A percentile compares a stretch with the other conserved stretches of the same genome.
These are phyloP conservation scores for Phytopythium mirpurense DNA, from an alignment of 352 stramenopile species.

Conservation along the genomic window DNA sequence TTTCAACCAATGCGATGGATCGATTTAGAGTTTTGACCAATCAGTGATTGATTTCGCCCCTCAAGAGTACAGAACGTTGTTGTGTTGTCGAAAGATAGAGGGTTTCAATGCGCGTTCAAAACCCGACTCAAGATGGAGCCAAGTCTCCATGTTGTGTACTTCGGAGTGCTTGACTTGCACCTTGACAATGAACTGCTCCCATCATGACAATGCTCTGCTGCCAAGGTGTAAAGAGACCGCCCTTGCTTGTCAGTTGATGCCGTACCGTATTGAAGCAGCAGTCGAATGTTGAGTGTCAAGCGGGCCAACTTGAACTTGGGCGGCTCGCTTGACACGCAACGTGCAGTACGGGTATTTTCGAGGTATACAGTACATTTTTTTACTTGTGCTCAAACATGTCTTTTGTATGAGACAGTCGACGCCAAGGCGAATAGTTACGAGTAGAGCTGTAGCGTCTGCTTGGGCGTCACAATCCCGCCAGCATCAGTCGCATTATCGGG, in stretches of 20 bases:
- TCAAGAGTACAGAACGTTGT: neutral
- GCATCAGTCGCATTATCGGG: too few species aligned
- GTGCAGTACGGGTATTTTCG: neutral
- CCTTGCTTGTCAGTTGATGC: too few species aligned
- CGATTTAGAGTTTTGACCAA: neutral
- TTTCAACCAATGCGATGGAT: neutral
- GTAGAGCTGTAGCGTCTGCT: neutral
- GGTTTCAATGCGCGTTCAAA: too few species aligned
- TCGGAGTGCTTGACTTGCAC: too few species aligned
- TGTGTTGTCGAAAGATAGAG: neutral
- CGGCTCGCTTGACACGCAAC: neutral
- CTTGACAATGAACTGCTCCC: too few species aligned
- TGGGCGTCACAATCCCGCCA: too few species aligned
- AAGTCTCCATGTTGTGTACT: too few species aligned
- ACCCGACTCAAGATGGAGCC: too few species aligned
- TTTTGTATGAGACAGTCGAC: slow-evolving; percentile 1
- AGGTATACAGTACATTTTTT: neutral
- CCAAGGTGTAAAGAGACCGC: too few species aligned
- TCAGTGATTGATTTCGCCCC: neutral
- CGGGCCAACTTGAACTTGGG: slow-evolving; percentile 3
- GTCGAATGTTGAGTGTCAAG: too few species aligned
- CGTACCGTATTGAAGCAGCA: too few species aligned
- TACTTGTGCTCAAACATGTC: neutral
- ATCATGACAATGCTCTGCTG: too few species aligned
- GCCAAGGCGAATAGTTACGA: neutral